Base-by-base conservation (phyloP, 2,329 filamentous ascomycete genomes). In the Mollisiaceae sp. region DNA sequence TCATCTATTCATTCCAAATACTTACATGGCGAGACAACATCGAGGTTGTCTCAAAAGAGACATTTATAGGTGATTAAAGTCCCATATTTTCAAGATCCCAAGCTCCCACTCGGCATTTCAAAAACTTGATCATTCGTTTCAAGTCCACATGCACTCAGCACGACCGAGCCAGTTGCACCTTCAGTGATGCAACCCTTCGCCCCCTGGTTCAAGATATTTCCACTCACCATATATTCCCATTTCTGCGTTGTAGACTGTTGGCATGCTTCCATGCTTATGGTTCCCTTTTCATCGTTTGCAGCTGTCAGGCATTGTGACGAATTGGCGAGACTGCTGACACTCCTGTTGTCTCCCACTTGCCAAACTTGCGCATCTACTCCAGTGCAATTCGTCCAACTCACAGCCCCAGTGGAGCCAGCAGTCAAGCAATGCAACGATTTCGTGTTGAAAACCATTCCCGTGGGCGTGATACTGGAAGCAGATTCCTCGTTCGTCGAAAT, bases 401-500 rank as follows among this genome's bases (percentile, higher is more conserved):
- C 69, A 5, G 47, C 35, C n/a, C 55, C 58, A 18, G 22, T 39
- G 11, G 68, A 66, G 8, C 2, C 4, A 4, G 65, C 52, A 4
- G 79, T 80, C 38, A 84, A 73, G 66, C 80, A 82, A 39, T 78
- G 76, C 11, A 79, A 72, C 1, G 80, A 81, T 20, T 77, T 79
- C 0, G 82, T 83, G 69, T 83, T 83, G 73, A 84, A 82, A 58
- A 84, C 79, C 69, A 81, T 77, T 4, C 82, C 82, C 0, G 81
- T 84, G 0, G 82, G 81, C 24, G 52, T 67, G 36, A 68, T 47
- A 11, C 65, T 56, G n/a, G 57, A 15, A 1, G 35, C 54, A 11
- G 75, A 45, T 8, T 20, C 43, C 43, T 20, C 77, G 12, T 76
- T 70, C 24, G 68, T 67, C 6, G 78, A 76, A 39, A 84, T 73